These are phyloP conservation scores for Trapa incisa DNA, from an alignment of 345 rosid species.

Conservation along the genomic window DNA sequence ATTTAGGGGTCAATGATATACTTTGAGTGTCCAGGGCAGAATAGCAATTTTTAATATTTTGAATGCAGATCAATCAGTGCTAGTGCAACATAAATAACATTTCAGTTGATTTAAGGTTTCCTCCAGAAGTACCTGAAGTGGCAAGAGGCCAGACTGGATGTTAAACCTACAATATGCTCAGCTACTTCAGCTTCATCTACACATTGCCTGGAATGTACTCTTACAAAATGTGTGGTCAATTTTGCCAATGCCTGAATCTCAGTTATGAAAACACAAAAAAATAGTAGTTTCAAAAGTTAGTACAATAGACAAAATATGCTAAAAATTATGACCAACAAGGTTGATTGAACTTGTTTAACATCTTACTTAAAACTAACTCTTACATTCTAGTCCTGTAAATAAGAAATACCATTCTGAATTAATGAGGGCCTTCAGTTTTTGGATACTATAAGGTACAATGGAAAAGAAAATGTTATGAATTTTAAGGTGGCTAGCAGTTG, in stretches of 20 bases:
- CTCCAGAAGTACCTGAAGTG: constrained; percentile 43
- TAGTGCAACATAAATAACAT: not conserved
- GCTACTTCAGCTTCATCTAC: constrained; percentile 89
- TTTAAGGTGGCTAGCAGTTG: not conserved
- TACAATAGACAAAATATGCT: not conserved
- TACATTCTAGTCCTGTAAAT: no score
- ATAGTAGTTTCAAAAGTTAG: not conserved
- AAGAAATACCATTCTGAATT: no score
- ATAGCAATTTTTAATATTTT: not conserved
- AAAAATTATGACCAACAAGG: not conserved
- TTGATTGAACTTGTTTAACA: no score
- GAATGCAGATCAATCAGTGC: not conserved
- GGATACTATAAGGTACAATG: no score
- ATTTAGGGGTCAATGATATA: not conserved
- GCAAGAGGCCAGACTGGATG: constrained; percentile 78
- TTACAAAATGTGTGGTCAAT: constrained; percentile 50
- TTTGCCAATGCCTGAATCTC: constrained; percentile 52
- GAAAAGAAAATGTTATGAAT: no score
- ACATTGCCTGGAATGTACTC: constrained; percentile 78
- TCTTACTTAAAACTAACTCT: no score
- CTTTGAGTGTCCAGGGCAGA: not conserved
- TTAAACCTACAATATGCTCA: constrained; percentile 76
- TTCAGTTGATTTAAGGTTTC: not conserved
- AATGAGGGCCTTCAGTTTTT: no score
- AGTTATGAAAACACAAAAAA: constrained; percentile 7